phyloP scores from a whole-genome alignment of 768 basidiomycete genomes.

The Hemileccinum impolitum region DNA sequence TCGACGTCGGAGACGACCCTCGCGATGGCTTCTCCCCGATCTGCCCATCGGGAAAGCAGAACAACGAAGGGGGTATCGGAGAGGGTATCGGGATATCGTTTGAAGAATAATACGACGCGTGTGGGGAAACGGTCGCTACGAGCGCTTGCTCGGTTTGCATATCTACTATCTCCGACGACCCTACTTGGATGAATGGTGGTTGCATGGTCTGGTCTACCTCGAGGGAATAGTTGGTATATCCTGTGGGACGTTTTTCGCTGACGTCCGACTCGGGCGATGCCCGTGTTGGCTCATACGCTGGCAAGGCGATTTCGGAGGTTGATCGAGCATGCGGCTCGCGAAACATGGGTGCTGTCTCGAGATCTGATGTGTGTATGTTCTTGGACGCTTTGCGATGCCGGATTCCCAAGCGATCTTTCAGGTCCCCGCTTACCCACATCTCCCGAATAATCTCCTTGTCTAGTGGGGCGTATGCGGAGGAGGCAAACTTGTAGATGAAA shows the following conservation, averaged over 20 bases:
- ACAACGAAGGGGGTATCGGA: slow-evolving; percentile 51
- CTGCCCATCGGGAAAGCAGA: slow-evolving; percentile 45
- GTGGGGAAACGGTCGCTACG: slow-evolving; percentile 40
- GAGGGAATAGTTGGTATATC: slow-evolving; percentile 1
- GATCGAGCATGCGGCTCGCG: slow-evolving; percentile 60
- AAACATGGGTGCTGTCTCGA: slow-evolving; percentile 75
- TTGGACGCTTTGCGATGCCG: slow-evolving; percentile 56
- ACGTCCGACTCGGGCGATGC: slow-evolving; percentile 25
- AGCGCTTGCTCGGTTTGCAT: slow-evolving; percentile 25
- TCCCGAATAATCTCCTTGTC: slow-evolving; percentile 93
- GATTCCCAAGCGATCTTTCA: slow-evolving; percentile 79
- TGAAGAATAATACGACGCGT: slow-evolving; percentile 60
- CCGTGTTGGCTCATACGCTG: slow-evolving; percentile 47
- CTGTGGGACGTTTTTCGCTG: slow-evolving; percentile 10
- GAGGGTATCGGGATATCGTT: slow-evolving; percentile 51
- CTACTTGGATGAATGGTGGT: slow-evolving; percentile 12
- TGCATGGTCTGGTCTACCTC: slow-evolving; percentile 1
- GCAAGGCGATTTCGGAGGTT: slow-evolving; percentile 52
- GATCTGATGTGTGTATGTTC: slow-evolving; percentile 32
- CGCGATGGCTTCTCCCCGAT: slow-evolving; percentile 34
- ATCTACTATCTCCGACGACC: slow-evolving; percentile 8
- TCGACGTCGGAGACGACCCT: slow-evolving; percentile 6
- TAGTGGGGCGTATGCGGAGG: slow-evolving; percentile 67
- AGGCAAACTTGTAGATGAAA: slow-evolving; percentile 71
- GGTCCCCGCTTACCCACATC: slow-evolving; percentile 80